Conservation (phyloP, 306 rosid species). For the Rubus parviflorus region DNA sequence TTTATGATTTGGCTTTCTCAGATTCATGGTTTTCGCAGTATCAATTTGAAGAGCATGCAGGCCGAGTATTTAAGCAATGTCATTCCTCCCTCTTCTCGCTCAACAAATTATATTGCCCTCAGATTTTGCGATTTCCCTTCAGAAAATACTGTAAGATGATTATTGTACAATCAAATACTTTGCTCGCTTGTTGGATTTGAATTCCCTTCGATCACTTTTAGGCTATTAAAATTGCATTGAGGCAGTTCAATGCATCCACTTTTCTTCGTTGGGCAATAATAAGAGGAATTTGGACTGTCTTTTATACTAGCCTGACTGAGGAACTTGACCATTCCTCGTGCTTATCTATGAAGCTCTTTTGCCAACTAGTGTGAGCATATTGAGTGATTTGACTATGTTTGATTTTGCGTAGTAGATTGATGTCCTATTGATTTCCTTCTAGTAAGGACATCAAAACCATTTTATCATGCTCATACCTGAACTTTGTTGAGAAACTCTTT, state of each 20-base stretch:
- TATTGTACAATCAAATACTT: constrained; percentile 9
- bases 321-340: neutral
- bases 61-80: constrained; percentile 71
- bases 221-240: neutral
- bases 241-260: constrained; percentile 8
- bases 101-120: constrained; percentile 85
- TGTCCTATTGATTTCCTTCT: neutral
- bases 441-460: neutral
- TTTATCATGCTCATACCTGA: neutral
- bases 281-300: neutral
- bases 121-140: constrained; percentile 59
- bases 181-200: constrained; percentile 8
- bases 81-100: constrained; percentile 86
- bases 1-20: constrained; percentile 63
- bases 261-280: neutral
- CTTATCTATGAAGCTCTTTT: neutral
- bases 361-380: too few species aligned
- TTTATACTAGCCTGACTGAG: neutral
- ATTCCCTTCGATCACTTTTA: neutral
- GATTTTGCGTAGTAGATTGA: neutral
- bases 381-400: neutral
- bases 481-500: neutral
- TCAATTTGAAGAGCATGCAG: constrained; percentile 91
- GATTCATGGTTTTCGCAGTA: constrained; percentile 91
- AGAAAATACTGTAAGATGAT: constrained; percentile 50